Base-by-base conservation (phyloP, 1,139 yeast species). In the Geotrichum aggregatum region DNA sequence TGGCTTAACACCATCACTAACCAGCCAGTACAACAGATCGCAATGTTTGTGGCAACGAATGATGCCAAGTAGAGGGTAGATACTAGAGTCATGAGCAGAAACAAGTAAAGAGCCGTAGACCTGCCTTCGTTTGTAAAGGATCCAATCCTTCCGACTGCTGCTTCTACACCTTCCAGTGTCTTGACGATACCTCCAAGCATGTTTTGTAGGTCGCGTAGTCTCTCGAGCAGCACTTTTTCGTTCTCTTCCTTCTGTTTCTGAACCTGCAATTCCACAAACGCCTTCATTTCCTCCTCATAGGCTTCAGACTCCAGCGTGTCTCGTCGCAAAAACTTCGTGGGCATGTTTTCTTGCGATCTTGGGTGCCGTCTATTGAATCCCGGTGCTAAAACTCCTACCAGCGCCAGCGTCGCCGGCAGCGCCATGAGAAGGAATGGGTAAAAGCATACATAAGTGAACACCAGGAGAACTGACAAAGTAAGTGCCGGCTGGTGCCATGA, bases 281-380 rank as follows among this genome's bases (percentile, higher is more conserved):
- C 47, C 39, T 31, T 26, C 34, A 43, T 11, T 34, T 52, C 53
- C n/a, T 54, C 54, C 35, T 57, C 54, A 24, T 52, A 58, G n/a
- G 43, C 49, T 24, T 31, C 47, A 21, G 44, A 44, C n/a, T 49
- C 52, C 14, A 41, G 51, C 13, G 34, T 47, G 41, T 45, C 42
- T 10, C 45, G 48, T 6, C 57, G 59, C 8, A 50, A 33, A 5
- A 41, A 43, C 35, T 34, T 46, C 21, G 53, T 49, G 5, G 61
- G 62, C 34, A 59, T 42, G 41, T 55, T 43, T 18, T 57, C 49
- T 4, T 44, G 48, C 2, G 59, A 57, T 30, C 57, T 44, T 5
- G 64, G 95, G 64, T 88, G 95, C 52, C 87, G 73, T 51, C 76
- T 74, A 21, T 80, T 71, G 62, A 83, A 89, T 1, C 87, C 88